Evolutionary conservation across 169 alveolate species (phyloP).

Genomic region (Cryptosporidium sp.): DNA sequence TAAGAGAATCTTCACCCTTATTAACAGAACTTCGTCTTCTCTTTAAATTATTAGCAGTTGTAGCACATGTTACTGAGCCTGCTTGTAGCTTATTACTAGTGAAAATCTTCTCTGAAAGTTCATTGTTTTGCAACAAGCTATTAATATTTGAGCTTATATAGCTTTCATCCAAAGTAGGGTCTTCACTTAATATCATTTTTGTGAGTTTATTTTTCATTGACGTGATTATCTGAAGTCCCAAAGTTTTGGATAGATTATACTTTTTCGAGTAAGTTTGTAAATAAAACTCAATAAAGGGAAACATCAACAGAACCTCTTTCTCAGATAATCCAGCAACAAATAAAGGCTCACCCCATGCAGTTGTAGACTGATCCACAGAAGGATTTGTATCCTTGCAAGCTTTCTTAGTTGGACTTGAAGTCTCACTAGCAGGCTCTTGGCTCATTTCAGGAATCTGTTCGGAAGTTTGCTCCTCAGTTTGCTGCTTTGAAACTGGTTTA

Average conservation of each 20-base stretch:
- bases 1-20: conserved; percentile 33
- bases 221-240: conserved; percentile 25
- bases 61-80: background rate
- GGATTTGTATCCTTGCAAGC: background rate
- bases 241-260: conserved; percentile 27
- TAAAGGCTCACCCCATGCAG: conserved; percentile 54
- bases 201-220: conserved; percentile 41
- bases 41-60: background rate
- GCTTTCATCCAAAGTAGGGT: conserved; percentile 39
- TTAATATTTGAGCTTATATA: conserved; percentile 45
- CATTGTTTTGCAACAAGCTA: conserved; percentile 8
- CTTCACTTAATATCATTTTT: conserved; percentile 47
- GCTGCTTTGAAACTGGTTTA: background rate
- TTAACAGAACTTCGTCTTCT: conserved; percentile 26
- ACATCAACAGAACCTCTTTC: conserved; percentile 16
- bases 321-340: conserved; percentile 38
- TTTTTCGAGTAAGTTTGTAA: conserved; percentile 30
- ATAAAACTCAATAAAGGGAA: conserved; percentile 36
- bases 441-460: background rate
- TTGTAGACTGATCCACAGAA: background rate
- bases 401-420: conserved; percentile 22
- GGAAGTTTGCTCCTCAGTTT: conserved; percentile 6
- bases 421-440: background rate
- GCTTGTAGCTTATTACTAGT: background rate
- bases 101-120: conserved; percentile 34